phyloP scores from a whole-genome alignment of 805 yeast genomes.

The Scheffersomyces stipitis region DNA sequence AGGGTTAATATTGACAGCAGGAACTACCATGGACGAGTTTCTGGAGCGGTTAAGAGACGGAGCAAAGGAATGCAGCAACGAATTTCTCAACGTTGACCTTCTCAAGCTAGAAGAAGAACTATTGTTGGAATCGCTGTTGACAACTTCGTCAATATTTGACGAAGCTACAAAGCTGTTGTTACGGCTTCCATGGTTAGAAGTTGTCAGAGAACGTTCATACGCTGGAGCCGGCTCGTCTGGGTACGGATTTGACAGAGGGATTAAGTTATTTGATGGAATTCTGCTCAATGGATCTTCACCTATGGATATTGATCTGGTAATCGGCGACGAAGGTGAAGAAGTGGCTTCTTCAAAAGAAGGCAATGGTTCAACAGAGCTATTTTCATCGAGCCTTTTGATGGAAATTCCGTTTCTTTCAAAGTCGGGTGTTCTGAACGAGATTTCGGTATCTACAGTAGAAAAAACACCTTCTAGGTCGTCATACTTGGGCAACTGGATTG shows the following conservation, averaged over 20 bases:
- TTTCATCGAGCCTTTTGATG: conserved; percentile 26
- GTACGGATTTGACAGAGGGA: conserved; percentile 4
- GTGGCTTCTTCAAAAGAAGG: conserved; percentile 71
- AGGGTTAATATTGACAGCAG: neutral
- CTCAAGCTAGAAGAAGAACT: conserved; percentile 7
- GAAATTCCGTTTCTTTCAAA: conserved; percentile 31
- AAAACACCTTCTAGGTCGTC: conserved; percentile 21
- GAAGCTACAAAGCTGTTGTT: neutral
- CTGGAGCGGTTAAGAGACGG: conserved; percentile 9
- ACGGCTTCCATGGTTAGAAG: neutral
- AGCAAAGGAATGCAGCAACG: conserved; percentile 35
- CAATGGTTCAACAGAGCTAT: conserved; percentile 26
- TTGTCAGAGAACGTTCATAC: conserved; percentile 18
- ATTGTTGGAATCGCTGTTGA: conserved; percentile 11
- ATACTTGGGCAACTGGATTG: conserved; percentile 41
- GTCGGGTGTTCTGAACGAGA: conserved; percentile 40
- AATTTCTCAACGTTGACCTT: conserved; percentile 24
- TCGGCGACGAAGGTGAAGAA: conserved; percentile 42
- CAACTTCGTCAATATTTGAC: conserved; percentile 29
- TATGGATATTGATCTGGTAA: conserved; percentile 36
- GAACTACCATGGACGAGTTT: neutral
- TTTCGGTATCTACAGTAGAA: conserved; percentile 15
- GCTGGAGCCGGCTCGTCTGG: conserved; percentile 35
- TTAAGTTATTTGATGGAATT: conserved; percentile 17
- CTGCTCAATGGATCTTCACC: conserved; percentile 41